These are phyloP conservation scores for Saccharomycopsis javanensis DNA, from an alignment of 805 yeast species.

Conservation along the genomic window DNA sequence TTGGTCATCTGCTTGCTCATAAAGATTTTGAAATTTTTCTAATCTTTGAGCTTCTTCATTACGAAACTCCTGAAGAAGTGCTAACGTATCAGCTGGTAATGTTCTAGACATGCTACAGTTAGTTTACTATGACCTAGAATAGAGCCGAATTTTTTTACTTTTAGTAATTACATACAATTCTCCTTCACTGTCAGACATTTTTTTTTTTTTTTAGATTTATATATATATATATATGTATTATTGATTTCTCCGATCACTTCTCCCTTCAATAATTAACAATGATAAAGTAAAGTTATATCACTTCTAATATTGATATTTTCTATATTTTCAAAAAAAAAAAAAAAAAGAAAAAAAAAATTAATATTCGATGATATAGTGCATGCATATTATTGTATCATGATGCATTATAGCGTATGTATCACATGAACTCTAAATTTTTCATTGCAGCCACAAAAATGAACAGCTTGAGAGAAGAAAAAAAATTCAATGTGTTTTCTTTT, in stretches of 20 bases:
- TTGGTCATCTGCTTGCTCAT: constrained; percentile 41
- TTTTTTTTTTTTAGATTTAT: background rate
- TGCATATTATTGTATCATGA: background rate
- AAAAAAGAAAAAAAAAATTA: background rate
- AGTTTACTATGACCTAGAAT: background rate
- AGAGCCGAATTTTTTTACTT: background rate
- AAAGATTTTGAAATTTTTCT: constrained; percentile 46
- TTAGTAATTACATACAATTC: constrained; percentile 18
- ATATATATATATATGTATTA: background rate
- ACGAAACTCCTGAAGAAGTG: constrained; percentile 54
- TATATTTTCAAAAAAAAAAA: background rate
- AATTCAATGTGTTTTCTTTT: background rate
- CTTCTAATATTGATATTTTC: background rate
- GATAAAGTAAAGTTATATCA: too few species aligned
- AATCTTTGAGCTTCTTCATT: constrained; percentile 50
- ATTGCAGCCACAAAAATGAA: background rate
- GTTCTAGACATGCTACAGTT: background rate
- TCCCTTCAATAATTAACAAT: too few species aligned
- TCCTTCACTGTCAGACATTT: constrained; percentile 9
- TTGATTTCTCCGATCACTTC: background rate
- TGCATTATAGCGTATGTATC: background rate
- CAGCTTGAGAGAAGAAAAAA: background rate
- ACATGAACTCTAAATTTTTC: background rate
- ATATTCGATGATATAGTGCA: background rate
- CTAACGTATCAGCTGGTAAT: constrained; percentile 40